phyloP scores from a whole-genome alignment of 768 basidiomycete genomes.

The Panaeolus papilionaceus region DNA sequence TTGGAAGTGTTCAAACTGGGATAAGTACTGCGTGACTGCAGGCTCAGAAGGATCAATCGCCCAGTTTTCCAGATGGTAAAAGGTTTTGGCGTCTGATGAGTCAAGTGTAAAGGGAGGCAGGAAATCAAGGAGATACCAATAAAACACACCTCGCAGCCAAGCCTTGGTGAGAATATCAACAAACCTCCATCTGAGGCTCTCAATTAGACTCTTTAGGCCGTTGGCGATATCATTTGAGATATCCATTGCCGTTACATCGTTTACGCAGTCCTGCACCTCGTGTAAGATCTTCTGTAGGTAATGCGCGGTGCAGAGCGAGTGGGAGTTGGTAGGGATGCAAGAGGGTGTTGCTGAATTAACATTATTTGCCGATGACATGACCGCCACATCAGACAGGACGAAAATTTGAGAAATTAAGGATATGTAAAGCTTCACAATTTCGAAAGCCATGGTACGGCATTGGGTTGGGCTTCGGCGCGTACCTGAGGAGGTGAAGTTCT shows the following conservation, averaged over 20 bases:
- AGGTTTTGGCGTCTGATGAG: conserved; percentile 40
- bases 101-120: neutral
- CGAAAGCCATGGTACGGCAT: conserved; percentile 86
- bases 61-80: conserved; percentile 91
- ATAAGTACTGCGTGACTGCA: conserved; percentile 74
- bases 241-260: conserved; percentile 79
- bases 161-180: conserved; percentile 74
- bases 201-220: conserved; percentile 74
- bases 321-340: conserved; percentile 73
- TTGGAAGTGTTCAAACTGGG: conserved; percentile 81
- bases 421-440: conserved; percentile 86
- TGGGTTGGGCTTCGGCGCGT: conserved; percentile 83
- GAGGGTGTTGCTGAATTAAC: conserved; percentile 40
- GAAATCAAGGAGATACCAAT: conserved; percentile 2
- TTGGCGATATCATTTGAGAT: conserved; percentile 68
- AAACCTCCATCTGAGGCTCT: conserved; percentile 88
- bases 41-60: conserved; percentile 60
- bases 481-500: conserved; percentile 35
- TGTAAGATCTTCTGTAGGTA: conserved; percentile 79
- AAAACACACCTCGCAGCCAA: conserved; percentile 80
- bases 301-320: conserved; percentile 79
- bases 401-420: conserved; percentile 88
- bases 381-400: conserved; percentile 55
- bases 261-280: conserved; percentile 86
- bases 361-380: conserved; percentile 44